phyloP scores from a whole-genome alignment of 768 basidiomycete species.

The Pleurotus pulmonarius region DNA sequence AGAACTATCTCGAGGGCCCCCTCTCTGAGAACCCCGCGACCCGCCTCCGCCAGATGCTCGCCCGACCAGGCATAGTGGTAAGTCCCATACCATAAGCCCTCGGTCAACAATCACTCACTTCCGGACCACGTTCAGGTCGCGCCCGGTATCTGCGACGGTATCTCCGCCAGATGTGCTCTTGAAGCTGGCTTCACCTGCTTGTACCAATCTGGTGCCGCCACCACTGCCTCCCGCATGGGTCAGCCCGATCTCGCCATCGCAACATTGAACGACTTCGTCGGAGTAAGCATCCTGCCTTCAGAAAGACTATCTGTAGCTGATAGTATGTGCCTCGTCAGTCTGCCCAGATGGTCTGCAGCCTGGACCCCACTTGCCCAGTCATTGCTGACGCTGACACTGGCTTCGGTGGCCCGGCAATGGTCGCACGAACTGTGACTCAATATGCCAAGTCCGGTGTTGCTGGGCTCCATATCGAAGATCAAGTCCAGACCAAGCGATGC shows the following conservation, averaged over 20 bases:
- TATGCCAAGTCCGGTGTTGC: slow-evolving; percentile 70
- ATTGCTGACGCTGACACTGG: slow-evolving; percentile 83
- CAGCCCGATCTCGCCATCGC: slow-evolving; percentile 80
- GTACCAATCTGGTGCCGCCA: slow-evolving; percentile 81
- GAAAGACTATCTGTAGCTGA: not conserved
- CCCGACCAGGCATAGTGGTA: slow-evolving; percentile 74
- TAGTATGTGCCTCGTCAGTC: slow-evolving; percentile 28
- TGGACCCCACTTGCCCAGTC: slow-evolving; percentile 63
- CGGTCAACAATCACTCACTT: not conserved
- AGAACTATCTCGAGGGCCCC: slow-evolving; percentile 66
- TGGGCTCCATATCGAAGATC: slow-evolving; percentile 76
- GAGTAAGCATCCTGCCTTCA: slow-evolving; percentile 25
- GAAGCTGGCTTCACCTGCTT: slow-evolving; percentile 77
- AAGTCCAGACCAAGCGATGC: slow-evolving; percentile 80
- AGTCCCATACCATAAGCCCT: slow-evolving; percentile 18
- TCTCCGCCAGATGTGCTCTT: slow-evolving; percentile 74
- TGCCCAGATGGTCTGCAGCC: slow-evolving; percentile 66
- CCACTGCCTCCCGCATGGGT: slow-evolving; percentile 74
- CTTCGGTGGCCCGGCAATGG: slow-evolving; percentile 73
- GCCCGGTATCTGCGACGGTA: slow-evolving; percentile 78
- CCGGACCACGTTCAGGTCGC: slow-evolving; percentile 43
- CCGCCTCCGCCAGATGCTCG: slow-evolving; percentile 66
- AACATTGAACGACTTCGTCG: slow-evolving; percentile 73
- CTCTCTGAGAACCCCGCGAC: slow-evolving; percentile 68
- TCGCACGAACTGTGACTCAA: slow-evolving; percentile 72